These are phyloP conservation scores for Amanita exitialis DNA, from an alignment of 768 basidiomycete species.

Conservation along the genomic window DNA sequence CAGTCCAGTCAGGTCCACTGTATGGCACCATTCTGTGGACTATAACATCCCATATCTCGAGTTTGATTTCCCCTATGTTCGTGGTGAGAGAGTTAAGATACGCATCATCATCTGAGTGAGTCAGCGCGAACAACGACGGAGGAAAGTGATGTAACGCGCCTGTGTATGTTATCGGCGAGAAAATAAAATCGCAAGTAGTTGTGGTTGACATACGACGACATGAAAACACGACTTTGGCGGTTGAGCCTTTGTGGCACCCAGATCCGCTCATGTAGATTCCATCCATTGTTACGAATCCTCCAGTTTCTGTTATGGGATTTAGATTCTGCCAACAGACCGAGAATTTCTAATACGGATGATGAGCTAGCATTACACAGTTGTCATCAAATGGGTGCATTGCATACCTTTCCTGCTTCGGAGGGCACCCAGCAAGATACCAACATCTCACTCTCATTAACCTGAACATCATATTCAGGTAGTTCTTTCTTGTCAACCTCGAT, in stretches of 20 bases:
- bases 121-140: not conserved
- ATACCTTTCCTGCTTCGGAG: conserved; percentile 10
- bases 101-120: conserved; percentile 15
- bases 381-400: not conserved
- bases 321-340: conserved; percentile 1
- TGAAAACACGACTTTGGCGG: not conserved
- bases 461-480: conserved; percentile 3
- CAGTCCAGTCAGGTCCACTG: too few species aligned
- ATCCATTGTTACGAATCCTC: not conserved
- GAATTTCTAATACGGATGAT: not conserved
- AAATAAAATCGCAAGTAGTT: not conserved
- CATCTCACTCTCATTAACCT: conserved; percentile 3
- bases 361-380: not conserved
- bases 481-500: not conserved
- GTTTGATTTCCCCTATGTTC: conserved; percentile 12
- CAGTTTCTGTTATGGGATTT: not conserved
- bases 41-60: not conserved
- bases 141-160: not conserved
- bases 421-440: conserved; percentile 10
- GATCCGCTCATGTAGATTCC: not conserved
- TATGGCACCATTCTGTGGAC: not conserved
- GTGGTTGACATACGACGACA: not conserved
- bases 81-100: conserved; percentile 8
- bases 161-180: conserved; percentile 7
- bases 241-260: not conserved